Conservation (phyloP, 2,329 filamentous ascomycete genomes). For the Penicillium digitatum region DNA sequence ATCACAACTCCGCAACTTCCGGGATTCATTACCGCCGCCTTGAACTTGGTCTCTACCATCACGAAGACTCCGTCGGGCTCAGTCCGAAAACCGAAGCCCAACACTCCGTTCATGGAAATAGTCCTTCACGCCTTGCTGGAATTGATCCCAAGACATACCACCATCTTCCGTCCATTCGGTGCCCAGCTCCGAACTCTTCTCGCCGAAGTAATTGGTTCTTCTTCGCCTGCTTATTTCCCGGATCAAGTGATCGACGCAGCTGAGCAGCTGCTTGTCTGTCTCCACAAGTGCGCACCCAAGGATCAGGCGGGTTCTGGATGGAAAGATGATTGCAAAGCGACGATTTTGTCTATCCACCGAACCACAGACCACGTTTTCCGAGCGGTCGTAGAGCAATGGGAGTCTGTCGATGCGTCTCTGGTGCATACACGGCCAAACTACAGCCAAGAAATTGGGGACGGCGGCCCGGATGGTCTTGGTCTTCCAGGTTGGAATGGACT, state of each 20-base stretch:
- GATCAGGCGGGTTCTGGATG: constrained; percentile 74
- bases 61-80: constrained; percentile 39
- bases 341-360: constrained; percentile 63
- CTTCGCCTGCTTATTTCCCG: constrained; percentile 52
- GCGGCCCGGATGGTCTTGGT: constrained; percentile 42
- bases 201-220: constrained; percentile 60
- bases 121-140: constrained; percentile 68
- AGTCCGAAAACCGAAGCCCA: constrained; percentile 33
- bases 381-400: constrained; percentile 76
- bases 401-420: constrained; percentile 55
- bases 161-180: constrained; percentile 73
- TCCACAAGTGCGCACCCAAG: constrained; percentile 79
- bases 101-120: constrained; percentile 57
- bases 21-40: constrained; percentile 66
- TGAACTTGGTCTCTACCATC: constrained; percentile 58
- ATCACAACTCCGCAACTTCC: constrained; percentile 80
- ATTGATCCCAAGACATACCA: constrained; percentile 74
- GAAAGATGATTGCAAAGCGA: constrained; percentile 60
- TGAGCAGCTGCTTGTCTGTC: constrained; percentile 62
- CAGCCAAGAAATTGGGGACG: constrained; percentile 35
- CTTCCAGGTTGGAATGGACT: constrained; percentile 72
- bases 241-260: constrained; percentile 55
- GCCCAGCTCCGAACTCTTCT: constrained; percentile 63
- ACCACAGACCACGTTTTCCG: constrained; percentile 75
- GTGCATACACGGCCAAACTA: constrained; percentile 36